These are phyloP conservation scores for Kluyveromyces sp. DNA, from an alignment of 1,139 yeast genomes.

Conservation along the genomic window DNA sequence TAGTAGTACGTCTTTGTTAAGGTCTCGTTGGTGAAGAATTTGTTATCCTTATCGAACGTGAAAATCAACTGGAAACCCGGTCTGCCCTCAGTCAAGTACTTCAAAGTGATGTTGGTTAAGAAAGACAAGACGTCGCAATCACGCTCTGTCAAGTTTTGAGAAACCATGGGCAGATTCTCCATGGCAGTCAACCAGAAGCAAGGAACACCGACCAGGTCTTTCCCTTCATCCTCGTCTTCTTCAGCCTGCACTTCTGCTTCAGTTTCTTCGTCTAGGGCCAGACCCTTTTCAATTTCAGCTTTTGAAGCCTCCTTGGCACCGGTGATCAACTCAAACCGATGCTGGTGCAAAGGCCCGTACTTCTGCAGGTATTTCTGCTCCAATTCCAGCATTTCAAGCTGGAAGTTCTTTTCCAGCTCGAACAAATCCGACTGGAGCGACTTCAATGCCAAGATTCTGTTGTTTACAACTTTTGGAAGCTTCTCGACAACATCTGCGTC, in stretches of 20 bases:
- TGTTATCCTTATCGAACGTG: constrained; percentile 65
- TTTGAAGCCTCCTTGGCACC: constrained; percentile 74
- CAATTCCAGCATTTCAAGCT: constrained; percentile 76
- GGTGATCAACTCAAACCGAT: constrained; percentile 63
- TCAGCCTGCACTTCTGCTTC: constrained; percentile 33
- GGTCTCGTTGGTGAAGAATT: constrained; percentile 63
- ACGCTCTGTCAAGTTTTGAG: constrained; percentile 83
- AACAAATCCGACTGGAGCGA: constrained; percentile 78
- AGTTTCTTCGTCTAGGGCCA: constrained; percentile 48
- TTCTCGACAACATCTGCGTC: constrained; percentile 80
- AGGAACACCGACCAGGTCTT: constrained; percentile 67
- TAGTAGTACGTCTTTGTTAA: constrained; percentile 86
- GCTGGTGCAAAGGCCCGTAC: constrained; percentile 71
- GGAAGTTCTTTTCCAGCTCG: constrained; percentile 84
- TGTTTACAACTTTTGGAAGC: constrained; percentile 68
- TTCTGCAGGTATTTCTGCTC: constrained; percentile 72
- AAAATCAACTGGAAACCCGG: constrained; percentile 90
- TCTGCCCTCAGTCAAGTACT: constrained; percentile 57
- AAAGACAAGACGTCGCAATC: constrained; percentile 76
- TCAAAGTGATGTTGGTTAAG: constrained; percentile 67
- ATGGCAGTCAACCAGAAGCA: constrained; percentile 95
- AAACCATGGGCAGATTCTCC: constrained; percentile 74
- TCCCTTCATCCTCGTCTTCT: constrained; percentile 45
- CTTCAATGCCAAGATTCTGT: constrained; percentile 76
- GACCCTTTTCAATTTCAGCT: constrained; percentile 74